Evolutionary conservation across 768 basidiomycete genomes (phyloP), one percentile per base, ranked within the genome.

Genomic region (Lentinula raphanica): DNA sequence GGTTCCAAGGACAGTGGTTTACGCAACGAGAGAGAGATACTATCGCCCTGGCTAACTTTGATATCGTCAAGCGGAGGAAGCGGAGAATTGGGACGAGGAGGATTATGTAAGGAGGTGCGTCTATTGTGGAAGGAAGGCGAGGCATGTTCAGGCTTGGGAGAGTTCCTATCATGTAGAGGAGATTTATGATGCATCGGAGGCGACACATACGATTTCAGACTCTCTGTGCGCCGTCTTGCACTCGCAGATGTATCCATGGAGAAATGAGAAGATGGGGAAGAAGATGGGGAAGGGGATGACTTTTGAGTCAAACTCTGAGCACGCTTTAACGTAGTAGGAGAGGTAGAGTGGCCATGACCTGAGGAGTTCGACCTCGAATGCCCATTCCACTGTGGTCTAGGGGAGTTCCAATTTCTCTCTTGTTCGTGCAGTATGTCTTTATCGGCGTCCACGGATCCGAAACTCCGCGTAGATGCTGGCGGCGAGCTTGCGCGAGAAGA

Each of bases 381-480:
- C 29, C 63, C 59, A 17, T 69, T 65, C 85, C 85, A 86, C 48
- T 74, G 77, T 6, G 82, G 85, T 39, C 75, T 80, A 15, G 82
- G 83, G 11, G 85, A 79, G 66, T 85, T 84, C 87, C 86, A 88
- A 63, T 88, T 87, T 49, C 83, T 76, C 67, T 88, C 86, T 51
- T 84, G 77, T 61, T 79, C 77, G 39, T 81, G 79, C n/a, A 63
- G 56, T 3, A 70, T 56, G 62, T 76, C 79, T 54, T 65, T 54
- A 25, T 66, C 65, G 25, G 11, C 70, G 65, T 74, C 73, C 38
- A 66, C 59, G 35, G 65, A 71, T 12, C 68, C 73, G 25, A 62
- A 63, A 40, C 70, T 72, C 12, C 66, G 65, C 5, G 69, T 59
- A n/a, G 76, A 79, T 19, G 65, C 61, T 12, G 68, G 63, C 21